Percentiles rank a stretch among this genome's conserved stretches.
Evolutionary conservation across 768 basidiomycete species (phyloP).

Genomic region (Daedalea quercina): DNA sequence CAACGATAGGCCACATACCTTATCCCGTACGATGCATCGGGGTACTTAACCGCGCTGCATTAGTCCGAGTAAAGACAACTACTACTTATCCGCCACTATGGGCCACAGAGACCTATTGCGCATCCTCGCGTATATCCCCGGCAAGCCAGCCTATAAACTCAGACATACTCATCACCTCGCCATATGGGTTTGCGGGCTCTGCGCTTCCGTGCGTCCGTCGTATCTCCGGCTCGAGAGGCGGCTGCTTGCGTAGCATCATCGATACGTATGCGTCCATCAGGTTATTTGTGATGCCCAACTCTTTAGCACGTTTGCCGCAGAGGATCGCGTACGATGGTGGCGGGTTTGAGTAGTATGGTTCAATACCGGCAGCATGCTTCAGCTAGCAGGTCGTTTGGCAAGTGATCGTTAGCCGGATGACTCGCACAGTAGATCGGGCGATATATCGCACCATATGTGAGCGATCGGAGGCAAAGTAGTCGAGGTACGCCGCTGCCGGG

Average conservation of each 20-base stretch:
- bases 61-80: background rate
- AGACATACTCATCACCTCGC: constrained; percentile 32
- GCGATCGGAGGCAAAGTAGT: constrained; percentile 66
- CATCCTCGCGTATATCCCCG: background rate
- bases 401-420: background rate
- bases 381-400: background rate
- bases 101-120: background rate
- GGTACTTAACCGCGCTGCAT: too few species aligned
- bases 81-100: background rate
- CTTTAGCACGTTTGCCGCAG: constrained; percentile 35
- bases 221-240: background rate
- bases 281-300: constrained; percentile 38
- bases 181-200: constrained; percentile 27
- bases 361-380: background rate
- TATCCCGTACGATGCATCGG: too few species aligned
- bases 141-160: constrained; percentile 17
- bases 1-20: too few species aligned
- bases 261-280: constrained; percentile 53
- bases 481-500: constrained; percentile 41
- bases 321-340: constrained; percentile 47
- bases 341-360: constrained; percentile 29
- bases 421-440: background rate
- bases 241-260: constrained; percentile 28
- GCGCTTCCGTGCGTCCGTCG: background rate
- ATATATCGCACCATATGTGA: constrained; percentile 59